Conservation (phyloP, 2,329 filamentous ascomycete species). For the Penicillium oxalicum region DNA sequence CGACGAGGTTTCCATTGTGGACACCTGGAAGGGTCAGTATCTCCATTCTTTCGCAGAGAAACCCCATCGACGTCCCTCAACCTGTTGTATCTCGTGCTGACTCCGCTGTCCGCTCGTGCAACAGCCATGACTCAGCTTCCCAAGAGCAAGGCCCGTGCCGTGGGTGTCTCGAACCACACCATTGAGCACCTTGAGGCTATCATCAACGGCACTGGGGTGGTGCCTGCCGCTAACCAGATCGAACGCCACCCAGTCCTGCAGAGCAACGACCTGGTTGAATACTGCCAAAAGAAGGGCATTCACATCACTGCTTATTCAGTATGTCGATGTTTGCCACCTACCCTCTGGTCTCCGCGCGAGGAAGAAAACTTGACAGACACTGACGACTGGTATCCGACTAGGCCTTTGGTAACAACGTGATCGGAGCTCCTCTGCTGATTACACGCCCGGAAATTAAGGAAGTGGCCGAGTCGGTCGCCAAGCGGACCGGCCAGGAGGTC, state of each 20-base stretch:
- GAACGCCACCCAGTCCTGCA: conserved; percentile 65
- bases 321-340: conserved; percentile 2
- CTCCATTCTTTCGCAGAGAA: too few relatives aligned
- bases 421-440: conserved; percentile 58
- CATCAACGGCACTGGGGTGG: conserved; percentile 50
- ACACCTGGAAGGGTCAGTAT: conserved; percentile 39
- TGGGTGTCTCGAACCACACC: conserved; percentile 41
- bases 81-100: too few relatives aligned
- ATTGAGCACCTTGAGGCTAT: conserved; percentile 47
- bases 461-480: conserved; percentile 53
- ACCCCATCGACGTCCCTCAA: too few relatives aligned
- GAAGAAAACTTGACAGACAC: too few relatives aligned
- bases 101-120: neutral
- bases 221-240: conserved; percentile 62
- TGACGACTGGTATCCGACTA: conserved; percentile 3
- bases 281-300: conserved; percentile 54
- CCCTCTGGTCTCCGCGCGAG: too few relatives aligned
- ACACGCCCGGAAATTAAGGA: conserved; percentile 59
- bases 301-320: conserved; percentile 59
- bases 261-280: conserved; percentile 52
- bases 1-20: conserved; percentile 35
- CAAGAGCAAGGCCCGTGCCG: conserved; percentile 37
- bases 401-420: conserved; percentile 54
- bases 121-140: conserved; percentile 40
- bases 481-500: conserved; percentile 30